Conservation (phyloP, 1,284 basidiomycete species). For the Cryptococcus neoformans region DNA sequence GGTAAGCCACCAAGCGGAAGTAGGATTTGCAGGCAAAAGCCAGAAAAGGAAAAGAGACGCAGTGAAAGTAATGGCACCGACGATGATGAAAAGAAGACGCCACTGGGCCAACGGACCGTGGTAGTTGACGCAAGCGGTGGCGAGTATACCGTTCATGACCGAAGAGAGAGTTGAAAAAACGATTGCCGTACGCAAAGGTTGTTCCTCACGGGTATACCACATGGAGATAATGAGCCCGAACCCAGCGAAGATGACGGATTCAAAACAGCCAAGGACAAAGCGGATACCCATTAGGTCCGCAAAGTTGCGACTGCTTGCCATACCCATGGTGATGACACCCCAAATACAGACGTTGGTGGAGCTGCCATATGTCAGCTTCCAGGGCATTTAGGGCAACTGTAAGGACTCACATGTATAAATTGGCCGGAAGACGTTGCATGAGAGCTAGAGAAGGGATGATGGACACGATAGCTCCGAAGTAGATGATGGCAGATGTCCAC, state of each 20-base stretch:
- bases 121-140: too few relatives aligned
- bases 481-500: constrained; percentile 22
- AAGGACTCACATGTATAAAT: too few relatives aligned
- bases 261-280: constrained; percentile 22
- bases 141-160: constrained; percentile 10
- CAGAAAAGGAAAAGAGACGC: background rate
- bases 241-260: background rate
- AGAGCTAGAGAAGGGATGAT: constrained; percentile 11
- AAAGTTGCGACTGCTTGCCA: background rate
- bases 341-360: too few relatives aligned
- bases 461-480: constrained; percentile 12
- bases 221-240: background rate
- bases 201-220: constrained; percentile 16
- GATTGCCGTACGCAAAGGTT: constrained; percentile 25
- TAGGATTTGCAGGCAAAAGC: background rate
- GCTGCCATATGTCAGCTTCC: too few relatives aligned
- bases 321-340: too few relatives aligned
- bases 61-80: background rate
- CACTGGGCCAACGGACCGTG: too few relatives aligned
- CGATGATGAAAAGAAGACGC: background rate
- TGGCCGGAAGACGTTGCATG: constrained; percentile 1
- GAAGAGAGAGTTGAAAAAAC: constrained; percentile 28
- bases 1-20: background rate
- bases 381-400: too few relatives aligned
- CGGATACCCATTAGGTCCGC: background rate